Evolutionary conservation across 306 rosid genomes (phyloP).

Genomic region (Inga laurina): DNA sequence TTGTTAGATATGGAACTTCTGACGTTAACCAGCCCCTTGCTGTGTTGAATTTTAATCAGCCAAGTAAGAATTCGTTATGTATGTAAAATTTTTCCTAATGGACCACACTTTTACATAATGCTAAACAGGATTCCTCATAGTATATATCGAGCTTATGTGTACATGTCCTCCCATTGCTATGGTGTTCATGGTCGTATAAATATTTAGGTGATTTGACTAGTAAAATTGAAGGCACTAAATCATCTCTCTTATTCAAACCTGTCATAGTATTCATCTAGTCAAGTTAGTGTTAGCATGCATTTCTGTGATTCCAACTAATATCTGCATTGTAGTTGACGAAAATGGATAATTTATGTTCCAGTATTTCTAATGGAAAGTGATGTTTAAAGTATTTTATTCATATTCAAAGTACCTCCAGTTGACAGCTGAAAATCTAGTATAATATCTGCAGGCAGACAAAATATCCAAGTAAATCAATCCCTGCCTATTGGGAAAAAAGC

Average conservation of each 20-base stretch:
- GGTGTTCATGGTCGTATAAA: background rate
- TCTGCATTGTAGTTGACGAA: constrained; percentile 17
- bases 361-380: constrained; percentile 4
- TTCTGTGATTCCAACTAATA: constrained; percentile 23
- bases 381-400: constrained; percentile 9
- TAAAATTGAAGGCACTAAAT: constrained; percentile 5
- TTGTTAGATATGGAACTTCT: constrained; percentile 56
- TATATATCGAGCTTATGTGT: background rate
- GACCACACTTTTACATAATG: constrained; percentile 1
- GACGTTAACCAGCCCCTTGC: constrained; percentile 48
- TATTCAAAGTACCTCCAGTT: constrained; percentile 24
- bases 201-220: constrained; percentile 22
- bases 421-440: constrained; percentile 32
- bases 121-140: constrained; percentile 19
- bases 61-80: constrained; percentile 50
- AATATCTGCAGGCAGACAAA: constrained; percentile 54
- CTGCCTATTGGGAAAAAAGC: constrained; percentile 52
- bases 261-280: constrained; percentile 4
- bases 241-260: constrained; percentile 25
- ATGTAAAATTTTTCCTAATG: constrained; percentile 9
- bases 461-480: constrained; percentile 51
- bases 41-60: constrained; percentile 52
- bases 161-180: background rate
- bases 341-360: constrained; percentile 13
- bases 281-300: constrained; percentile 1